Evolutionary conservation across 257 asterid genomes (phyloP), one percentile per base, ranked within the genome.

Genomic region (Solanum gracilifrons): DNA sequence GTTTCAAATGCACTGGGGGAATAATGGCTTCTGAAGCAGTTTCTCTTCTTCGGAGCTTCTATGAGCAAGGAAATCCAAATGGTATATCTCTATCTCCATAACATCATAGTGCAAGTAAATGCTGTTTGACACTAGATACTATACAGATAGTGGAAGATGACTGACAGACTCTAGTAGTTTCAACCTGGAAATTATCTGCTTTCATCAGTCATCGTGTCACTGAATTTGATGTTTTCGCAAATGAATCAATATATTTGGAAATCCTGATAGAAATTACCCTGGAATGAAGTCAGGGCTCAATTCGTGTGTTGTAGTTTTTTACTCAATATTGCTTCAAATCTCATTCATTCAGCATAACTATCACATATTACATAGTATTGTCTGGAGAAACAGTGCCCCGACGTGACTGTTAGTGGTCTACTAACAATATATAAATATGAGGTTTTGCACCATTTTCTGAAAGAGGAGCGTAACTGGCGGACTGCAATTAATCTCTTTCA

Each of bases 61-160:
- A 97, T 84, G 99, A 95, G 90, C 99, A 95, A 91, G 98, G 98
- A 87, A 95, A 97, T 92, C 99, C 98, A 86, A 97, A 95, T 87
- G 85, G 85, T 80, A 80, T 27, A 10, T n/a, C 39, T 27, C 85
- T 46, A 16, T 95, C 93, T 91, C 91, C 85, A 90, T 86, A 75
- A 51, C 83, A 62, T 84, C 25, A 37, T 77, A 86, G 46, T 73
- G 84, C 87, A 76, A 39, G 35, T 48, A 62, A 89, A 62, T 60
- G 31, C 36, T 84, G 23, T 80, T 75, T 18, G 43, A 83, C 39
- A 51, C 85, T 79, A 12, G 69, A 48, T 43, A 27, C 85, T 27
- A 27, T 46, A 46, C 68, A 46, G 29, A 80, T 29, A 46, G 39
- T 27, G 68, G 68, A 80, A 27, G 68, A 27, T 80, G 68, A 16